A percentile compares a stretch with the other conserved stretches of the same genome.
Evolutionary conservation across 202 grass and related monocot genomes (phyloP).

Genomic region (Bolboschoenoplectus hybrid): DNA sequence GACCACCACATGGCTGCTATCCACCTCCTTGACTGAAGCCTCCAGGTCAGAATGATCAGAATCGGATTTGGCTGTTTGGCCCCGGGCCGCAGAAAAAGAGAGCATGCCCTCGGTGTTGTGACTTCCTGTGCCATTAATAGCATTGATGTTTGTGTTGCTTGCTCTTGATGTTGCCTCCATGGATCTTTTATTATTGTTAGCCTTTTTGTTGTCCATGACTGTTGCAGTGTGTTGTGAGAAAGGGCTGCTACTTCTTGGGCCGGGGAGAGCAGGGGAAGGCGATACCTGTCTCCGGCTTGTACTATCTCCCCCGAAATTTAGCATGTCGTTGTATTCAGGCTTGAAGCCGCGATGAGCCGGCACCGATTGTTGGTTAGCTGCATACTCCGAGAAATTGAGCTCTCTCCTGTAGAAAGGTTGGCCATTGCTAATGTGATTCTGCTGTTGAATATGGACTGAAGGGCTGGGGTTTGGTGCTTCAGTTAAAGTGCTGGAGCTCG

Average conservation of each 20-base stretch:
- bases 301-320: constrained; percentile 64
- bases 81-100: constrained; percentile 75
- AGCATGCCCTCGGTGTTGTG: constrained; percentile 80
- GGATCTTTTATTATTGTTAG: constrained; percentile 62
- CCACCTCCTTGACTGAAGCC: constrained; percentile 81
- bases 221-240: constrained; percentile 66
- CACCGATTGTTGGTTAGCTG: constrained; percentile 48
- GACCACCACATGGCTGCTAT: constrained; percentile 81
- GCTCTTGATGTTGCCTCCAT: constrained; percentile 80
- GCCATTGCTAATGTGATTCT: constrained; percentile 41
- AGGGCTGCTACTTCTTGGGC: constrained; percentile 56
- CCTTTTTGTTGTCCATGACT: constrained; percentile 39
- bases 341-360: constrained; percentile 59
- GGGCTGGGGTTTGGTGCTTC: constrained; percentile 72
- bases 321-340: constrained; percentile 77
- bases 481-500: constrained; percentile 65
- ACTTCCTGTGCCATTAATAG: constrained; percentile 24
- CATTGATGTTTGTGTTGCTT: constrained; percentile 70
- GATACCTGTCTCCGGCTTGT: constrained; percentile 53
- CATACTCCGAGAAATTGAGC: constrained; percentile 80
- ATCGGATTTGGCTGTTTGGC: constrained; percentile 61
- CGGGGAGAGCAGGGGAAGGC: constrained; percentile 44
- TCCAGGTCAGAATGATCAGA: constrained; percentile 94
- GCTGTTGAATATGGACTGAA: constrained; percentile 51
- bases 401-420: constrained; percentile 65